phyloP scores from a whole-genome alignment of 1,284 basidiomycete species.

The Irpex sp. region DNA sequence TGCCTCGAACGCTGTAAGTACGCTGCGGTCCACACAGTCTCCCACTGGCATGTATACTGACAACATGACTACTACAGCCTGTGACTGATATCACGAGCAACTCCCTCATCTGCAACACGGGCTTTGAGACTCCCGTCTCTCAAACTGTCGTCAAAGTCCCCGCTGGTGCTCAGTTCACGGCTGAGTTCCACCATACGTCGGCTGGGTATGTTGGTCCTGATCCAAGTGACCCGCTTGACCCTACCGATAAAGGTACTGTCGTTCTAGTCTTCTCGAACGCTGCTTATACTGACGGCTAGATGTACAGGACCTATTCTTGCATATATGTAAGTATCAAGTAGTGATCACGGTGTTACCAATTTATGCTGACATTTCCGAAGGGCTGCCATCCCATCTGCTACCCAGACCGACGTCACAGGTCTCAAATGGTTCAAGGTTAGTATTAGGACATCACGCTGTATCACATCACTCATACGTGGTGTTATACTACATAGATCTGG shows the following conservation, averaged over 20 bases:
- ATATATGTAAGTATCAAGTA: conserved; percentile 39
- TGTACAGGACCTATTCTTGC: conserved; percentile 40
- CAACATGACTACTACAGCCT: conserved; percentile 28
- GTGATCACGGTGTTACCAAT: neutral
- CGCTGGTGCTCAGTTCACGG: conserved; percentile 44
- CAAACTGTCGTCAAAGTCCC: conserved; percentile 45
- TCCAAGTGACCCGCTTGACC: conserved; percentile 35
- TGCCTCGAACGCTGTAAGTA: conserved; percentile 27
- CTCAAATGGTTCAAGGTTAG: conserved; percentile 14
- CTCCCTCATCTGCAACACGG: conserved; percentile 53
- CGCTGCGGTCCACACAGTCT: neutral
- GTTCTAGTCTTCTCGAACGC: neutral
- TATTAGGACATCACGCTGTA: neutral
- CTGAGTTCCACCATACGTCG: conserved; percentile 29
- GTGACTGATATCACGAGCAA: conserved; percentile 48
- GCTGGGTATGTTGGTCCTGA: conserved; percentile 41
- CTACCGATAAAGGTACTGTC: conserved; percentile 36
- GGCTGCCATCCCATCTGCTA: conserved; percentile 40
- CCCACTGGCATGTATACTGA: neutral
- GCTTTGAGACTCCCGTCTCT: conserved; percentile 48
- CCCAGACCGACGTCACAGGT: conserved; percentile 26
- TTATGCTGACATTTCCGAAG: conserved; percentile 19
- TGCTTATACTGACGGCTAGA: neutral
- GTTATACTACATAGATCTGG: conserved; percentile 7
- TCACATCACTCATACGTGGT: neutral